Base-by-base conservation (phyloP, 1,284 basidiomycete species). In the Marasmius sp. region DNA sequence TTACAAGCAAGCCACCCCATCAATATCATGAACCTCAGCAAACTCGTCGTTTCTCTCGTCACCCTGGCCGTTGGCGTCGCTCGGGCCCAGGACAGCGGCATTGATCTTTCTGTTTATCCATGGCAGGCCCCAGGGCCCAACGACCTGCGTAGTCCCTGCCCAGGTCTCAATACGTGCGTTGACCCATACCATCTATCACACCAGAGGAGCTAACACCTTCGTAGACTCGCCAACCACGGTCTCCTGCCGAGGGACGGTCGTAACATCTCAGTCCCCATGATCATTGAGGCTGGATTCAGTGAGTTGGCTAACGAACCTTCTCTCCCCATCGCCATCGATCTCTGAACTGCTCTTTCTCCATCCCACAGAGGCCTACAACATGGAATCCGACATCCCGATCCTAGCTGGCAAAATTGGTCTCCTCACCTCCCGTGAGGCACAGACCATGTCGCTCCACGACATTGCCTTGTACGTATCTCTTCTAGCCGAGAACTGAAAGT, bases 181-280 rank as follows among this genome's bases (percentile, higher is more conserved):
- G n/a, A n/a, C 36, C 38, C 22, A 38, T 36, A 12, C 27, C 22
- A 12, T 11, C 12, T 58, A 16, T 2, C 16, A 27, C 48, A 11
- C 33, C 33, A 14, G 22, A 12, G 22, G 7, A 34, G 38, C 39
- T 20, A 11, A 16, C 47, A 43, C n/a, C 45, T 11, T n/a, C n/a
- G 49, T 53, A 68, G 66, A 7, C 58, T 69, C 6, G 68, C 68
- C 16, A 69, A 69, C 41, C 68, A 69, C 45, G 67, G 65, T 3
- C 68, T 65, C 54, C 48, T 69, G n/a, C 63, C 65, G 14, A 58
- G 67, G 11, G 56, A 61, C 49, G 68, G 68, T 9, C 63, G 48
- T n/a, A 65, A 67, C 41, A 60, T 69, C 41, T 60, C 67, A 4
- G 58, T 68, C 18, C 36, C 59, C 1, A 60, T 62, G 45, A 63